A percentile compares a stretch with the other conserved stretches of the same genome.
phyloP scores from a whole-genome alignment of 805 yeast genomes.

The Yarrowia bubula region DNA sequence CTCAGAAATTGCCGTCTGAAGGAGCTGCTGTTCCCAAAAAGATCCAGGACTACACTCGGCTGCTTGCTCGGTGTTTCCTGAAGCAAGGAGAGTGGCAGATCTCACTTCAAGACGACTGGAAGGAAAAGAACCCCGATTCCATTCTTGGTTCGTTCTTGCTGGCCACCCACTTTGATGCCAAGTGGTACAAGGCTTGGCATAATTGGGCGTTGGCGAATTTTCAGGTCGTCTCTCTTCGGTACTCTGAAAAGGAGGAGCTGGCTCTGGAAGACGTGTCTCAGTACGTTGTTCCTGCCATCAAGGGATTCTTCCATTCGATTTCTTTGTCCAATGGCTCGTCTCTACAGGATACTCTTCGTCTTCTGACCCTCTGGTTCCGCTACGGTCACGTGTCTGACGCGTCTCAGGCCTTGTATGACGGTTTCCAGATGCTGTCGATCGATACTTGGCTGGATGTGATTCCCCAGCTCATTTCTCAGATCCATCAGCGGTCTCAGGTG shows the following conservation, averaged over 20 bases:
- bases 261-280: constrained; percentile 38
- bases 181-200: constrained; percentile 99
- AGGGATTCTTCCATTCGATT: constrained; percentile 93
- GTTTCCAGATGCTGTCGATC: constrained; percentile 81
- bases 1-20: constrained; percentile 76
- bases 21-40: constrained; percentile 69
- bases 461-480: constrained; percentile 93
- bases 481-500: constrained; percentile 87
- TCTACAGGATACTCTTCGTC: constrained; percentile 84
- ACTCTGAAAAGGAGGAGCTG: constrained; percentile 41
- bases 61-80: constrained; percentile 88
- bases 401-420: constrained; percentile 84
- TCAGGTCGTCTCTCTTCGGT: constrained; percentile 70
- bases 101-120: constrained; percentile 75
- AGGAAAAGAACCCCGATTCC: constrained; percentile 62
- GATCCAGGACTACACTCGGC: constrained; percentile 75
- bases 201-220: constrained; percentile 98
- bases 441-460: constrained; percentile 95
- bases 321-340: constrained; percentile 83
- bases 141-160: constrained; percentile 86
- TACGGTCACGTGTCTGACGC: constrained; percentile 94
- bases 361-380: constrained; percentile 91
- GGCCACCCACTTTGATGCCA: constrained; percentile 90
- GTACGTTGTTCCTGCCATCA: constrained; percentile 93
- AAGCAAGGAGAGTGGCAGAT: constrained; percentile 99